These are phyloP conservation scores for Infundibulicybe gibba DNA, from an alignment of 768 basidiomycete genomes.

Conservation along the genomic window DNA sequence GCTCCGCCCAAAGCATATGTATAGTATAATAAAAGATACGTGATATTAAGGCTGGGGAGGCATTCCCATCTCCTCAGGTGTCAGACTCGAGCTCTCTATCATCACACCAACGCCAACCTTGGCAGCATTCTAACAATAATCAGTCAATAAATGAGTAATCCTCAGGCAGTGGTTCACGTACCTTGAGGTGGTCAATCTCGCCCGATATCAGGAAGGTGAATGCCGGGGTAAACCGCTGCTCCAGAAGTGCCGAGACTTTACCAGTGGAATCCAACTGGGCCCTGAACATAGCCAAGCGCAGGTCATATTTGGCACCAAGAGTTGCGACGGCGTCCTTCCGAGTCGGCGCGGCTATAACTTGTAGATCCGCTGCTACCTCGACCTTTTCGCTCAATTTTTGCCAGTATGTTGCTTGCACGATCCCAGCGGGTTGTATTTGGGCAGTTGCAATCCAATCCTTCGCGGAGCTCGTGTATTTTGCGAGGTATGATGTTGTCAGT, in stretches of 20 bases:
- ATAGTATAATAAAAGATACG: constrained; percentile 19
- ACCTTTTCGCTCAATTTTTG: constrained; percentile 94
- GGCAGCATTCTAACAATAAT: constrained; percentile 66
- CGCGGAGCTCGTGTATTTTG: constrained; percentile 69
- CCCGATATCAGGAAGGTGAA: constrained; percentile 94
- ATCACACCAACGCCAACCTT: constrained; percentile 97
- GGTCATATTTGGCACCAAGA: constrained; percentile 94
- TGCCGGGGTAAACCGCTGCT: constrained; percentile 93
- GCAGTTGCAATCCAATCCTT: constrained; percentile 93
- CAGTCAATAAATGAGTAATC: constrained; percentile 1
- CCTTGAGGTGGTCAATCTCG: constrained; percentile 99
- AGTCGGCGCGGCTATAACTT: constrained; percentile 71
- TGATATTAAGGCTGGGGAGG: constrained; percentile 41
- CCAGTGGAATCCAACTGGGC: constrained; percentile 94
- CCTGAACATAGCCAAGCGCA: constrained; percentile 89
- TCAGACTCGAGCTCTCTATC: constrained; percentile 85
- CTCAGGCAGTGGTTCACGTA: constrained; percentile 20
- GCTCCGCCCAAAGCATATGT: constrained; percentile 6
- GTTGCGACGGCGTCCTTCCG: constrained; percentile 92
- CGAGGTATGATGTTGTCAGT: constrained; percentile 69
- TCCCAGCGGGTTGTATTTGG: constrained; percentile 77
- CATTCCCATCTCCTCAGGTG: constrained; percentile 82
- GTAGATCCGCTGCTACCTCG: constrained; percentile 94
- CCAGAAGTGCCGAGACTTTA: constrained; percentile 91
- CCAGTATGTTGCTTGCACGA: constrained; percentile 93